Conservation (phyloP, 1,139 yeast species). For the Taphrina communis region DNA sequence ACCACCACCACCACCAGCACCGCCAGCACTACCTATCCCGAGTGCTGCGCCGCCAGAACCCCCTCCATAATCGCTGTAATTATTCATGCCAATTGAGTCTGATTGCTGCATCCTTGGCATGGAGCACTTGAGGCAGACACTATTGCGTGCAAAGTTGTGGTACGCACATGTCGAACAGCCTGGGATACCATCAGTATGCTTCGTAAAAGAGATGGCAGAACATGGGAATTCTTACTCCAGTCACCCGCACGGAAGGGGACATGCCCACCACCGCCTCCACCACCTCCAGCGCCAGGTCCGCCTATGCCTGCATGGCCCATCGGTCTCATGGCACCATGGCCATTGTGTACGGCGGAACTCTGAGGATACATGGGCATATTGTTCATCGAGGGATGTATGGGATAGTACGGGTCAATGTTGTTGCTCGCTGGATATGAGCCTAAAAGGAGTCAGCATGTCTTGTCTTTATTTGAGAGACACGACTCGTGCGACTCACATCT, state of each 20-base stretch:
- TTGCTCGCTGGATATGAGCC: slow-evolving; percentile 38
- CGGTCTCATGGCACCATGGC: slow-evolving; percentile 10
- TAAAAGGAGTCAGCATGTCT: neutral
- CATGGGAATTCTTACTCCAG: slow-evolving; percentile 62
- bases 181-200: neutral
- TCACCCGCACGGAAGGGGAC: slow-evolving; percentile 92
- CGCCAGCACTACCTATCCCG: neutral
- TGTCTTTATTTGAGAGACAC: slow-evolving; percentile 59
- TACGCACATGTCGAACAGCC: slow-evolving; percentile 70
- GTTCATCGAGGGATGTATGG: slow-evolving; percentile 32
- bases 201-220: no score
- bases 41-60: neutral
- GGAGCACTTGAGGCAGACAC: slow-evolving; percentile 42
- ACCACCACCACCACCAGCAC: neutral
- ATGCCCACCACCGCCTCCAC: slow-evolving; percentile 54
- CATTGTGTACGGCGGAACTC: neutral
- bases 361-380: slow-evolving; percentile 16
- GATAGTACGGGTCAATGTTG: slow-evolving; percentile 40
- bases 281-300: slow-evolving; percentile 47
- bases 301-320: slow-evolving; percentile 9
- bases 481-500: slow-evolving; percentile 68
- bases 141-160: slow-evolving; percentile 90
- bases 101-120: slow-evolving; percentile 18
- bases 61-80: slow-evolving; percentile 4
- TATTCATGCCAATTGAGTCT: slow-evolving; percentile 2